Base-by-base conservation (phyloP, 441 rosid genomes). In the Pelargonium fulgidum region DNA sequence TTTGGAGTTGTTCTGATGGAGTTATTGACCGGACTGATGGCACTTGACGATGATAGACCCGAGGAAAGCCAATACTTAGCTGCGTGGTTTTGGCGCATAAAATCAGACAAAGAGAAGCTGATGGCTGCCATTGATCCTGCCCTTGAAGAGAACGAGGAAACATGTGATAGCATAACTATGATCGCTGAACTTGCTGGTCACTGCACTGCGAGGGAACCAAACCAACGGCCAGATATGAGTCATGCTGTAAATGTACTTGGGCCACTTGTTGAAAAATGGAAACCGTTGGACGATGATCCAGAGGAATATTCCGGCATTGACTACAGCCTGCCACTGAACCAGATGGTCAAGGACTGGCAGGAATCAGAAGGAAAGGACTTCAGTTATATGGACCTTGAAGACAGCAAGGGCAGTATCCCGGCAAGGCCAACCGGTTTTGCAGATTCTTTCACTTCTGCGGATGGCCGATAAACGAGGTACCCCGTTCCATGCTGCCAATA, bases 131-230 rank as follows among this genome's bases (percentile, higher is more conserved):
- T 93, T 17, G 98, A 93, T 72, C 79, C 79, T n/a, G 68, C 84
- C 42, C 77, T 93, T 13, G 79, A 73, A 22, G 86, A 79, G 0
- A 79, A 83, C 0, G 89, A 88, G 69, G 97, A 86, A 36, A 87
- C 90, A 2, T 70, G 88, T 33, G 81, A 86, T 4, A 91, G 97
- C 70, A 50, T 91, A 0, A 89, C 87, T 75, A 87, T 78, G 0
- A 91, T 91, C 0, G 84, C 91, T 10, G 99, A 91, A 81, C 85
- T 93, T n/a, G 99, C 99, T 20, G 90, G 97, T 63, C 95, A 93
- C 75, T 93, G 99, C 75, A 81, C 86, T 20, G 92, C 86, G 1
- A 85, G 96, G 81, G 96, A 93, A 75, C 96, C 99, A 29, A 78
- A 84, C 81, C 96, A 91, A 72, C 79, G 99, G 79, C 99, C 99